Evolutionary conservation across 768 basidiomycete species (phyloP), one percentile per base, ranked within the genome.

Genomic region (Naematelia encephala): DNA sequence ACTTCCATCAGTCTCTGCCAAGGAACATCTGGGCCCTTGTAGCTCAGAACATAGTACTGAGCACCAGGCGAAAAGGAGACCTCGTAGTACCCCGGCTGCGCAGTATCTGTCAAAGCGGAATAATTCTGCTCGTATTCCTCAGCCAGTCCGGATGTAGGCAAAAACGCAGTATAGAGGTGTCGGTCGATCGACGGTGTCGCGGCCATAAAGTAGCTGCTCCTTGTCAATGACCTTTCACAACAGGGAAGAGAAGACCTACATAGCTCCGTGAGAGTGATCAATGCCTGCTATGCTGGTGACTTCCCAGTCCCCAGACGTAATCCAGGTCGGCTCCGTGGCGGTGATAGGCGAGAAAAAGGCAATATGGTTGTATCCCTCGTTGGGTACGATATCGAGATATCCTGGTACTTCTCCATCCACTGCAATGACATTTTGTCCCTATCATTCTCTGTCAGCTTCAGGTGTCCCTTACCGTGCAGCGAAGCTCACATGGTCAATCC

Each of bases 281-380:
- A 97, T 84, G 3, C 83, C 88, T 57, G 82, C 79, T 63, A 96
- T 86, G 5, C 82, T 82, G 11, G 86, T 86, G 4, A 98, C 90
- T 77, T 99, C 94, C 92, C 92, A 96, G 16, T 84, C 73, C 0
- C 94, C 94, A 1, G 82, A 81, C 1, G 94, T 98, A 39, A 99
- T 80, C 80, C 90, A 99, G 29, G 79, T 82, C 1, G 93, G 91
- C 0, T 81, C 83, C 26, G 80, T 77, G 16, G 87, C 82, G 60
- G 82, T 83, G 2, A 87, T 84, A 4, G 91, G 87, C 63, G 83
- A 86, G 80, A 93, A 99, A 28, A 92, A 82, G 0, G 94, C 96
- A 68, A 99, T 86, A 72, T 98, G 94, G 66, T 90, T 87, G 80
- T 82, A 97, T 0, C 96, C 96, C 3, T 88, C 85, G 48, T 50